Evolutionary conservation across 2,329 filamentous ascomycete species (phyloP).

Genomic region (Cordyceps cicadae): DNA sequence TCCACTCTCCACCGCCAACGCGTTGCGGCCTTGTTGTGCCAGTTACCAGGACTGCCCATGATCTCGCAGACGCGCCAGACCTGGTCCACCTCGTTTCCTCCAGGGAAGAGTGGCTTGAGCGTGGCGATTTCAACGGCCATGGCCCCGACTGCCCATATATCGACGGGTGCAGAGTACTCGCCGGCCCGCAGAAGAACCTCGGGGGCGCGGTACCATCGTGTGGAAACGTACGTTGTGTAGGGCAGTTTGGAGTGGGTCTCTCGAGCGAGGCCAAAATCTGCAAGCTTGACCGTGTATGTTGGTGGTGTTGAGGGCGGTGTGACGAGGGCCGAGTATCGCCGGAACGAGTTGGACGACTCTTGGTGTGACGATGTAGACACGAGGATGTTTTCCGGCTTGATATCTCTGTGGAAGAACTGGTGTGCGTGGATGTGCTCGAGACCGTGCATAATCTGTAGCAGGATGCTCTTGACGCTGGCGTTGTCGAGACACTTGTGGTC

Average conservation of each 20-base stretch:
- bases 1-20: constrained; percentile 95
- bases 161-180: constrained; percentile 93
- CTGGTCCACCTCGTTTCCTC: constrained; percentile 96
- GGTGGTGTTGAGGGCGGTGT: constrained; percentile 93
- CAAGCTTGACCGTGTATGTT: constrained; percentile 93
- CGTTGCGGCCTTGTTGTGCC: constrained; percentile 87
- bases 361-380: constrained; percentile 83
- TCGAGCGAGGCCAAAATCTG: constrained; percentile 93
- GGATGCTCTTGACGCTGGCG: constrained; percentile 89
- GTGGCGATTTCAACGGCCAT: constrained; percentile 99
- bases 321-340: constrained; percentile 84
- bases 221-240: constrained; percentile 98
- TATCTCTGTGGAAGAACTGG: constrained; percentile 96
- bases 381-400: constrained; percentile 98
- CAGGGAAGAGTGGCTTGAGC: constrained; percentile 90
- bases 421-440: constrained; percentile 96
- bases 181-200: constrained; percentile 90
- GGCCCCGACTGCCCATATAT: constrained; percentile 96
- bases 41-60: constrained; percentile 97
- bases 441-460: constrained; percentile 93
- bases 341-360: constrained; percentile 77
- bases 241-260: constrained; percentile 94
- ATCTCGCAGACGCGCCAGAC: constrained; percentile 99
- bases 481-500: constrained; percentile 92
- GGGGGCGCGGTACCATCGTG: constrained; percentile 93